Evolutionary conservation across 352 stramenopile genomes (phyloP).

Genomic region (Pythium monospermum): DNA sequence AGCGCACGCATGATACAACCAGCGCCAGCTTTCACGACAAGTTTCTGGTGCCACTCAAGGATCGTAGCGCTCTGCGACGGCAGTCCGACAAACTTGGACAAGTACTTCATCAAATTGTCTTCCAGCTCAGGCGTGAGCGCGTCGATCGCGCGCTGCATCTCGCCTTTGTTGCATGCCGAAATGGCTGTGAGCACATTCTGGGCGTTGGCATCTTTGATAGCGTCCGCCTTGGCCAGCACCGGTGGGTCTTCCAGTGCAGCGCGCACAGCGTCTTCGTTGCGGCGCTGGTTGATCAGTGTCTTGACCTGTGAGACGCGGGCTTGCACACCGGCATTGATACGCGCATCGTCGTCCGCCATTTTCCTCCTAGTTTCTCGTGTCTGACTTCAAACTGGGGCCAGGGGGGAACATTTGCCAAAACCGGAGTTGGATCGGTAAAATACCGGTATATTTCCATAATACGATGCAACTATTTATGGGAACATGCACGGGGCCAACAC

Average conservation of each 20-base stretch:
- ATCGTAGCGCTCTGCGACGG: conserved; percentile 74
- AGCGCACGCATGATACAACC: conserved; percentile 87
- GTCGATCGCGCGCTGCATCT: conserved; percentile 81
- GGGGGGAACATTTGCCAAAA: neutral
- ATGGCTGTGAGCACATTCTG: conserved; percentile 72
- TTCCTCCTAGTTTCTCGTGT: conserved; percentile 2
- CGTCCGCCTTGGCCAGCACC: conserved; percentile 52
- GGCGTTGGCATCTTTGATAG: conserved; percentile 69
- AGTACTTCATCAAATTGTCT: conserved; percentile 88
- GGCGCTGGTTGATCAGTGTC: conserved; percentile 64
- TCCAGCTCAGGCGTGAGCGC: conserved; percentile 58
- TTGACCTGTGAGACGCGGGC: conserved; percentile 61
- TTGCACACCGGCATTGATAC: conserved; percentile 49
- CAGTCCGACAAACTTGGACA: conserved; percentile 74
- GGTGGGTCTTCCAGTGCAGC: conserved; percentile 71
- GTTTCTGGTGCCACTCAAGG: conserved; percentile 87
- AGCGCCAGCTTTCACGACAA: conserved; percentile 75
- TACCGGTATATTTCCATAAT: conserved; percentile 3
- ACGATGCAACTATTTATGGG: no score
- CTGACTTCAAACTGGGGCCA: conserved; percentile 21
- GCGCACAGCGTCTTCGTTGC: conserved; percentile 77
- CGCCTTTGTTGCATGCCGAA: conserved; percentile 82
- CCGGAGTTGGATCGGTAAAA: neutral
- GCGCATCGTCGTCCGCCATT: conserved; percentile 58
- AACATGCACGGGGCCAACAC: no score